phyloP scores from a whole-genome alignment of 225 moss, liverwort and hornwort species.

The Sphagnum tenellum region DNA sequence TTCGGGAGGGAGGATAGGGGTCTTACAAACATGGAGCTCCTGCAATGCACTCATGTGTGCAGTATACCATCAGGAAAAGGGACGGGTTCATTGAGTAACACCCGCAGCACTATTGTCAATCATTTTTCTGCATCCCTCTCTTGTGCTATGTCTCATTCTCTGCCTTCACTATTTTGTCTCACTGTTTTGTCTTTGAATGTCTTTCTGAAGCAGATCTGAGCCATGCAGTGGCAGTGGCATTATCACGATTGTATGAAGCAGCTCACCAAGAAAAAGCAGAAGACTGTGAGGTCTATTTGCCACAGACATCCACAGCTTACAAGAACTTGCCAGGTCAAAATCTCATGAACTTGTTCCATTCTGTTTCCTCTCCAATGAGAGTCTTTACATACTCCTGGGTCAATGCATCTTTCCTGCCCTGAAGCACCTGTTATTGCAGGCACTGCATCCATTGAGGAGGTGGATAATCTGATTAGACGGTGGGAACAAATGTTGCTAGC shows the following conservation, averaged over 20 bases:
- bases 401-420: not conserved
- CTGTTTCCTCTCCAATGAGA: not conserved
- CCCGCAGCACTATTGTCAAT: no score
- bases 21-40: slow-evolving; percentile 35
- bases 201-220: slow-evolving; percentile 33
- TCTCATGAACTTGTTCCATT: not conserved
- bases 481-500: slow-evolving; percentile 34
- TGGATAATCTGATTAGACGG: slow-evolving; percentile 45
- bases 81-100: slow-evolving; percentile 48
- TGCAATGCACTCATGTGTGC: slow-evolving; percentile 53
- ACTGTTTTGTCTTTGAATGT: no score
- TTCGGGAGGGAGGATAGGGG: slow-evolving; percentile 56
- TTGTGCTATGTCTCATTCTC: no score
- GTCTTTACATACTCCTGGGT: not conserved
- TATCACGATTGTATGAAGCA: slow-evolving; percentile 39
- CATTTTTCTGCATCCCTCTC: no score
- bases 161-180: no score
- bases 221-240: slow-evolving; percentile 48
- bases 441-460: slow-evolving; percentile 30
- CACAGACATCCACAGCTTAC: slow-evolving; percentile 26
- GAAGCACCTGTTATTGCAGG: slow-evolving; percentile 13
- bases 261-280: slow-evolving; percentile 16
- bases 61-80: slow-evolving; percentile 26
- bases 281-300: slow-evolving; percentile 15
- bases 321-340: slow-evolving; percentile 43